phyloP scores from a whole-genome alignment of 2,329 filamentous ascomycete genomes.

The Sporothrix schenckii region DNA sequence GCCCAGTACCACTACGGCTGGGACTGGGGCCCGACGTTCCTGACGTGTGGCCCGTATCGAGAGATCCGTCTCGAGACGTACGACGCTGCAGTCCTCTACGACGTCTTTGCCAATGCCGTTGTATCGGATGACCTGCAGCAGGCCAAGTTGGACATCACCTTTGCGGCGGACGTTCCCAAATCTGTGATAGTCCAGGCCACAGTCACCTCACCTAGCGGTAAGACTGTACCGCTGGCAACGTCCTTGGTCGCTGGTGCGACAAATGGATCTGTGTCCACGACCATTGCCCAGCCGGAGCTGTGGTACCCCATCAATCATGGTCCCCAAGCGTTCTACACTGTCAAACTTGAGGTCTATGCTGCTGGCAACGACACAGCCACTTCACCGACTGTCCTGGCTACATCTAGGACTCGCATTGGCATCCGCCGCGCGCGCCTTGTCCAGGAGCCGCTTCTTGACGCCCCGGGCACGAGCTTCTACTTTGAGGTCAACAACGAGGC shows the following conservation, averaged over 20 bases:
- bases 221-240: background rate
- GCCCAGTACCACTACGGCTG: constrained; percentile 76
- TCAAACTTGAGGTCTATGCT: constrained; percentile 56
- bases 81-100: constrained; percentile 53
- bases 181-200: background rate
- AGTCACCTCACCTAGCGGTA: background rate
- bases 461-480: constrained; percentile 30
- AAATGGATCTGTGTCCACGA: constrained; percentile 59
- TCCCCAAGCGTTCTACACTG: constrained; percentile 28
- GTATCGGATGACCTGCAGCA: constrained; percentile 82
- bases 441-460: constrained; percentile 25
- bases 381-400: constrained; percentile 68
- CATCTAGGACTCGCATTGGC: constrained; percentile 42
- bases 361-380: constrained; percentile 52
- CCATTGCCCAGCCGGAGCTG: constrained; percentile 64
- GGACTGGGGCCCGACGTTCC: constrained; percentile 71
- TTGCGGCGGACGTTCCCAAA: constrained; percentile 47
- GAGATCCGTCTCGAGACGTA: constrained; percentile 74
- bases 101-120: constrained; percentile 81
- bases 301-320: constrained; percentile 32
- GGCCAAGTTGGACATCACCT: constrained; percentile 66
- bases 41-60: constrained; percentile 73
- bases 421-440: constrained; percentile 28
- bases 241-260: background rate
- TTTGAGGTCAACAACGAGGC: constrained; percentile 46